A percentile compares a stretch with the other conserved stretches of the same genome.
phyloP scores from a whole-genome alignment of 192 early-diverging fungal species.

The Linnemannia zychae region DNA sequence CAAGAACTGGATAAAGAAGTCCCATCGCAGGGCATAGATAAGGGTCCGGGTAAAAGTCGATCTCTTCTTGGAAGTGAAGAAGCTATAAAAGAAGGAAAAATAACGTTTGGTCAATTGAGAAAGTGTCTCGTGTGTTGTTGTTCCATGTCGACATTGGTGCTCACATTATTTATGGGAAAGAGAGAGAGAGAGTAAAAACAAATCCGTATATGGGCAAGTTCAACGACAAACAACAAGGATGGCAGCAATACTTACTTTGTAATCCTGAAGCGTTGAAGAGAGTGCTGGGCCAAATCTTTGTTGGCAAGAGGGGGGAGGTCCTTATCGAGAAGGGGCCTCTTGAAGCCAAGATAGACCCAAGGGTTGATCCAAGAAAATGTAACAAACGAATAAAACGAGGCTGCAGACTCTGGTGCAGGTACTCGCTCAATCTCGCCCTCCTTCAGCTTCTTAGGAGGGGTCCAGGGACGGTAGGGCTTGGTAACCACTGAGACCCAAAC shows the following conservation, averaged over 20 bases:
- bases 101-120: neutral
- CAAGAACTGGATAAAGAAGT: conserved; percentile 18
- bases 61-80: neutral
- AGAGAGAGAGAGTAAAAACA: neutral
- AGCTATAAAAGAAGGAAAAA: neutral
- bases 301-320: conserved; percentile 3
- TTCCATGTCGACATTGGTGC: neutral
- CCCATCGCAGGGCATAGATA: neutral
- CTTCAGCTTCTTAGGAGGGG: neutral
- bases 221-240: neutral
- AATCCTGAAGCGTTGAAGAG: neutral
- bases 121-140: neutral
- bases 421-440: neutral
- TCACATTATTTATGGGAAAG: neutral
- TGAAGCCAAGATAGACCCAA: conserved; percentile 15
- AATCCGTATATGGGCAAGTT: neutral
- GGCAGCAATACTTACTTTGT: neutral
- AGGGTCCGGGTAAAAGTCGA: conserved; percentile 2
- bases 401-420: neutral
- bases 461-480: conserved; percentile 3
- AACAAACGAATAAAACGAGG: conserved; percentile 30
- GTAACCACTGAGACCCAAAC: conserved; percentile 5
- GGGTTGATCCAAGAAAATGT: conserved; percentile 44
- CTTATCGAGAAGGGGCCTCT: neutral
- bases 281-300: neutral